A percentile compares a stretch with the other conserved stretches of the same genome.
These are phyloP conservation scores for Pythium plurisporium DNA, from an alignment of 352 stramenopile genomes.

Conservation along the genomic window DNA sequence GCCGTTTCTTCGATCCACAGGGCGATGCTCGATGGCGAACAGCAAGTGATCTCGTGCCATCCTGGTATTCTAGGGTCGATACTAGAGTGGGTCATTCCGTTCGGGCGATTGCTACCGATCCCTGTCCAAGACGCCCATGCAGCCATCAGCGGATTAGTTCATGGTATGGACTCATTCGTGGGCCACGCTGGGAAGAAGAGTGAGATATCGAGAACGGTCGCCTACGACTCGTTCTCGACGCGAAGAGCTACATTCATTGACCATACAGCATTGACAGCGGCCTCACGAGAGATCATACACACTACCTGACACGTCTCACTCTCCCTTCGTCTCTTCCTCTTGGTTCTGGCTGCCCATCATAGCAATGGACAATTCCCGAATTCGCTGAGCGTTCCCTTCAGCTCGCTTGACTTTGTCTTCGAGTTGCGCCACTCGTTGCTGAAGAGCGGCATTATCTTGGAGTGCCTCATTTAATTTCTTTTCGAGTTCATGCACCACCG, in stretches of 20 bases:
- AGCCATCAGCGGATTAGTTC: constrained; percentile 32
- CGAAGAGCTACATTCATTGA: neutral
- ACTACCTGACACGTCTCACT: neutral
- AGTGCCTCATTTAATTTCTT: constrained; percentile 27
- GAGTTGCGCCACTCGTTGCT: constrained; percentile 29
- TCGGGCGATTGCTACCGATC: constrained; percentile 49
- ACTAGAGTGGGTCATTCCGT: constrained; percentile 33
- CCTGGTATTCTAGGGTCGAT: constrained; percentile 33
- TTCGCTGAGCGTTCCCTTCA: constrained; percentile 36
- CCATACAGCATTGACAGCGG: neutral
- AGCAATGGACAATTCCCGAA: constrained; percentile 38
- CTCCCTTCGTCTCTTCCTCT: constrained; percentile 8
- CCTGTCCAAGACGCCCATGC: constrained; percentile 39
- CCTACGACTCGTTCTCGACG: neutral
- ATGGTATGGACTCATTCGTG: constrained; percentile 74
- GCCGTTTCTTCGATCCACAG: constrained; percentile 45
- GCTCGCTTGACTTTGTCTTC: constrained; percentile 32
- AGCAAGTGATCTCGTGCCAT: constrained; percentile 62
- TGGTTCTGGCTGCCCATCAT: constrained; percentile 28
- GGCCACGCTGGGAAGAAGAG: constrained; percentile 15
- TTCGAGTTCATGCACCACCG: constrained; percentile 15
- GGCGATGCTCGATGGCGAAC: constrained; percentile 43
- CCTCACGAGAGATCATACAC: constrained; percentile 1
- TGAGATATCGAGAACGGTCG: neutral
- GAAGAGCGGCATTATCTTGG: constrained; percentile 36